Percentiles rank a stretch among this genome's conserved stretches.
Conservation (phyloP, 1,284 basidiomycete genomes). For the Ganoderma multipileum region DNA sequence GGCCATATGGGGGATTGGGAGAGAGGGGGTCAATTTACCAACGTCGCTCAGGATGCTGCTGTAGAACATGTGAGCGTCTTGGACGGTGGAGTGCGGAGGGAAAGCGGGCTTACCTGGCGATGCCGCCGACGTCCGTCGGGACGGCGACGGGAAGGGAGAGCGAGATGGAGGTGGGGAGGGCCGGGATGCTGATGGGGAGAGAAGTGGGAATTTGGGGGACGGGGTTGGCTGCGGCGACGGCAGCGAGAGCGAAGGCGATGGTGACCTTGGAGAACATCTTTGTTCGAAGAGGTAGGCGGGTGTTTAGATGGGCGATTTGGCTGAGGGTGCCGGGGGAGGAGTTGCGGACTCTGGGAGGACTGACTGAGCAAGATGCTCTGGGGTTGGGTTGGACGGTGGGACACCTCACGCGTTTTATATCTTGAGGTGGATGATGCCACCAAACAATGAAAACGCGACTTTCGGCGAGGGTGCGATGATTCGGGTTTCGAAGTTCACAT, state of each 20-base stretch:
- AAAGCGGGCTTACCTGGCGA: background rate
- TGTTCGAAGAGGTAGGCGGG: background rate
- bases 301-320: background rate
- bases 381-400: background rate
- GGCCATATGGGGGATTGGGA: background rate
- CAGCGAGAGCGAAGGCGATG: slow-evolving; percentile 21
- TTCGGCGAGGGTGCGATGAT: background rate
- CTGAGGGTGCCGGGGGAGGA: background rate
- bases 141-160: slow-evolving; percentile 8
- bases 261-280: slow-evolving; percentile 27
- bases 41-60: background rate
- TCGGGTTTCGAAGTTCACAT: background rate
- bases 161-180: slow-evolving; percentile 2
- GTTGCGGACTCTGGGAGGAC: background rate
- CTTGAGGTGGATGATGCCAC: background rate
- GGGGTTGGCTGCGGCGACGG: slow-evolving; percentile 22
- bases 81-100: background rate
- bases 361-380: background rate
- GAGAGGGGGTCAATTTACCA: slow-evolving; percentile 1
- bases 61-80: background rate
- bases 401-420: slow-evolving; percentile 2
- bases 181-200: slow-evolving; percentile 2
- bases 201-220: slow-evolving; percentile 21
- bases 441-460: background rate
- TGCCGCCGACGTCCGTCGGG: background rate